Evolutionary conservation across 768 basidiomycete genomes (phyloP).

Genomic region (Boletus pseudo-olivaceus): DNA sequence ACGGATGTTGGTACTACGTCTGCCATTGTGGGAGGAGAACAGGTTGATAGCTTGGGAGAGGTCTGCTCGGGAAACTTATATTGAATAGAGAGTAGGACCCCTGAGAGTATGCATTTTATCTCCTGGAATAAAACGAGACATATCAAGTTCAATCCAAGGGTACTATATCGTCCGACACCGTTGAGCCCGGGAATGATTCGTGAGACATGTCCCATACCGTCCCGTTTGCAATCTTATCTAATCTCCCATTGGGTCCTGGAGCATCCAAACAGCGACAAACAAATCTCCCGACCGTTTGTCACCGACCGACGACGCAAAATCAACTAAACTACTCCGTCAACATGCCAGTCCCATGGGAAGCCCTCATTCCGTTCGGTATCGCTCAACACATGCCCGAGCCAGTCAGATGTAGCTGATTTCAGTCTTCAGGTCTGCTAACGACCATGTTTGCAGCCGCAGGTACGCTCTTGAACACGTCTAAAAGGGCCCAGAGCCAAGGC

Average conservation of each 20-base stretch:
- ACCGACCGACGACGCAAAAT: neutral
- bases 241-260: neutral
- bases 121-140: neutral
- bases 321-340: slow-evolving; percentile 15
- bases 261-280: slow-evolving; percentile 21
- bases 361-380: slow-evolving; percentile 90
- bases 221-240: neutral
- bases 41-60: neutral
- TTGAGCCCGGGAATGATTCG: neutral
- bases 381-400: too few relatives aligned
- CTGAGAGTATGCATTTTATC: neutral
- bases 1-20: slow-evolving; percentile 7
- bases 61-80: neutral
- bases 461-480: slow-evolving; percentile 76
- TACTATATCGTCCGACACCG: neutral
- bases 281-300: slow-evolving; percentile 2
- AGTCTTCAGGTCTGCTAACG: slow-evolving; percentile 68
- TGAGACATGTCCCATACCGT: neutral
- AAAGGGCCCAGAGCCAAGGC: slow-evolving; percentile 81
- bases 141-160: too few relatives aligned
- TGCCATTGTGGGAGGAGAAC: slow-evolving; percentile 2
- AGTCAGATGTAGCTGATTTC: slow-evolving; percentile 4
- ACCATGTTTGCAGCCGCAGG: slow-evolving; percentile 89
- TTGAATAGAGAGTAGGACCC: neutral
- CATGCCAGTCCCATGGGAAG: slow-evolving; percentile 98